Evolutionary conservation across 1,284 basidiomycete genomes (phyloP), one percentile per base, ranked within the genome.

Genomic region (Gomphus bonarii): DNA sequence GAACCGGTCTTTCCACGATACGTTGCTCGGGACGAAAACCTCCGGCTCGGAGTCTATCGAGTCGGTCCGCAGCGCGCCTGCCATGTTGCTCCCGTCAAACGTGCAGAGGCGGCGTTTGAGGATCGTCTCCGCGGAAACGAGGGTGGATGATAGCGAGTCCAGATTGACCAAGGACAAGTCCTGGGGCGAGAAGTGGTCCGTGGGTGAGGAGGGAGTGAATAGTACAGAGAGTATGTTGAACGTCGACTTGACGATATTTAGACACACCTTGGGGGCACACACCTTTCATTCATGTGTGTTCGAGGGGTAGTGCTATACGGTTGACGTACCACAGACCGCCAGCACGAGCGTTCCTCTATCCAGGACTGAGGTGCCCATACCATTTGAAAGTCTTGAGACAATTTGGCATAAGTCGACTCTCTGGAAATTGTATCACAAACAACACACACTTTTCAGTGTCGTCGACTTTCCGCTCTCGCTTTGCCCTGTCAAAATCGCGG

Each of bases 401-500:
- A 10, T 14, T 33, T 31, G 60, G 55, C 11, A 59, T 55, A 40
- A 40, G 35, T 43, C 46, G 30, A 12, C 18, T 25, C 57, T 68
- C 8, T 66, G 61, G 38, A 8, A 9, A 68, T 62, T 64, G 71
- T 55, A 76, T 75, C 2, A 14, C 57, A 16, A 8, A 72, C 16
- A 18, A 8, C n/a, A 40, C 76, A 51, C 64, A 82, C 82, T 85
- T 66, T 84, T 84, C 50, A 84, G 70, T 1, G 80, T 83, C 6
- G 82, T 84, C 0, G 79, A 81, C 67, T 84, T 84, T 20, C 78
- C 79, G 43, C 77, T 79, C 67, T 81, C 79, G 16, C 74, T 73
- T 60, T 81, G 79, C 18, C 50, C 50, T 52, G 38, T 22, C n/a
- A n/a, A n/a, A n/a, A n/a, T n/a, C n/a, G n/a, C n/a, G 10, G 18